phyloP scores from a whole-genome alignment of 2,329 filamentous ascomycete species.

The Aureobasidium sp. region DNA sequence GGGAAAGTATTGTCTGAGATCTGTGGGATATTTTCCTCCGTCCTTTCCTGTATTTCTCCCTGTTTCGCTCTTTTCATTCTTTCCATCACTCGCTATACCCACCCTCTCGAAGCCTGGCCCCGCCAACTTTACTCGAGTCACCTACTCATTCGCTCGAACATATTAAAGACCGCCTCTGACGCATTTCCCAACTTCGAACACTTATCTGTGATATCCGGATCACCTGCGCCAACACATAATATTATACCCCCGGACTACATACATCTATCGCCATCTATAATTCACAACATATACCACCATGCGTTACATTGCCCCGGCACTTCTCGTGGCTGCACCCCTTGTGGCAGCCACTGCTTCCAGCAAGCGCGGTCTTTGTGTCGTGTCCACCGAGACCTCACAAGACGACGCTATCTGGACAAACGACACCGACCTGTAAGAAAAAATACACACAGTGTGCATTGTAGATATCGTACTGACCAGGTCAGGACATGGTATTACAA shows the following conservation, averaged over 20 bases:
- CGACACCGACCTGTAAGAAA: slow-evolving; percentile 43
- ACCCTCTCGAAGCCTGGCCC: background rate
- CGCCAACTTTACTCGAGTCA: background rate
- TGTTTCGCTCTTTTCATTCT: background rate
- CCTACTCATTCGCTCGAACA: background rate
- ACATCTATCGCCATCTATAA: background rate
- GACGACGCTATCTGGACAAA: slow-evolving; percentile 61
- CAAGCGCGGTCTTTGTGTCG: slow-evolving; percentile 66
- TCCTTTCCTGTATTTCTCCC: background rate
- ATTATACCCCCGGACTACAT: background rate
- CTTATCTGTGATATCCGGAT: background rate
- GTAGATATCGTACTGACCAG: background rate
- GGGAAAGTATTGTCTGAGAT: slow-evolving; percentile 11
- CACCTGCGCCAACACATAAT: background rate
- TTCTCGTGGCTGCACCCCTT: slow-evolving; percentile 11
- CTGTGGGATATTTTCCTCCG: background rate
- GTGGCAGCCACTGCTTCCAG: slow-evolving; percentile 29
- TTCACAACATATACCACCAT: background rate
- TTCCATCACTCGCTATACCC: background rate
- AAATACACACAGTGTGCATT: background rate
- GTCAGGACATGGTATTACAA: slow-evolving; percentile 73
- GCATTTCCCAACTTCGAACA: background rate
- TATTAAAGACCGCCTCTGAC: slow-evolving; percentile 7
- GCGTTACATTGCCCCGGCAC: background rate
- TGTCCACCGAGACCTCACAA: slow-evolving; percentile 42